phyloP scores from a whole-genome alignment of 2,329 filamentous ascomycete genomes.

The Colletotrichum sidae region DNA sequence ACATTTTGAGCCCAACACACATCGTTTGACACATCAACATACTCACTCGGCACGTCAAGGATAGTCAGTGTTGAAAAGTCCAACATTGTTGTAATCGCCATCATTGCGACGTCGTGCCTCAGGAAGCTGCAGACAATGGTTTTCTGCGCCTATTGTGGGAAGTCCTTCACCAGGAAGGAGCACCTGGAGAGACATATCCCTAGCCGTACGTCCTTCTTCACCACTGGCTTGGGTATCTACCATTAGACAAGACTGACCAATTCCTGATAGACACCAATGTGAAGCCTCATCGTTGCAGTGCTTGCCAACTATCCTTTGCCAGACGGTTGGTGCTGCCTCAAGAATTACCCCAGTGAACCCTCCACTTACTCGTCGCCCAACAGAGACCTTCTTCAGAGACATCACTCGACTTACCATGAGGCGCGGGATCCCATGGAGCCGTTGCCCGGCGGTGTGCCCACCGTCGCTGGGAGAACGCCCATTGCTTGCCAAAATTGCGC shows the following conservation, averaged over 20 bases:
- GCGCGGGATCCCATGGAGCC: slow-evolving; percentile 59
- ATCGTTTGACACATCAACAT: neutral
- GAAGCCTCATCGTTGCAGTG: slow-evolving; percentile 62
- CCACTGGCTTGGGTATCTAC: neutral
- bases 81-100: no score
- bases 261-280: slow-evolving; percentile 62
- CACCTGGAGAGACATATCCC: slow-evolving; percentile 67
- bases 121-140: slow-evolving; percentile 47
- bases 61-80: no score
- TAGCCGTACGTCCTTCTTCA: slow-evolving; percentile 54
- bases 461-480: slow-evolving; percentile 50
- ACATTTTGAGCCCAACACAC: neutral
- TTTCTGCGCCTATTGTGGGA: slow-evolving; percentile 66
- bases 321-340: slow-evolving; percentile 52
- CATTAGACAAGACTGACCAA: slow-evolving; percentile 30
- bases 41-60: neutral
- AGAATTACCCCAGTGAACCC: neutral
- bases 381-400: slow-evolving; percentile 63
- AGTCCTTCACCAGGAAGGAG: slow-evolving; percentile 66
- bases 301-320: slow-evolving; percentile 62
- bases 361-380: slow-evolving; percentile 37
- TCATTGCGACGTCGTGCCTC: no score
- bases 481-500: slow-evolving; percentile 55
- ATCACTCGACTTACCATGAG: slow-evolving; percentile 64
- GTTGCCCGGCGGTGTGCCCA: slow-evolving; percentile 55